A percentile compares a stretch with the other conserved stretches of the same genome.
Evolutionary conservation across 768 basidiomycete genomes (phyloP).

Genomic region (Termitomyces sp.): DNA sequence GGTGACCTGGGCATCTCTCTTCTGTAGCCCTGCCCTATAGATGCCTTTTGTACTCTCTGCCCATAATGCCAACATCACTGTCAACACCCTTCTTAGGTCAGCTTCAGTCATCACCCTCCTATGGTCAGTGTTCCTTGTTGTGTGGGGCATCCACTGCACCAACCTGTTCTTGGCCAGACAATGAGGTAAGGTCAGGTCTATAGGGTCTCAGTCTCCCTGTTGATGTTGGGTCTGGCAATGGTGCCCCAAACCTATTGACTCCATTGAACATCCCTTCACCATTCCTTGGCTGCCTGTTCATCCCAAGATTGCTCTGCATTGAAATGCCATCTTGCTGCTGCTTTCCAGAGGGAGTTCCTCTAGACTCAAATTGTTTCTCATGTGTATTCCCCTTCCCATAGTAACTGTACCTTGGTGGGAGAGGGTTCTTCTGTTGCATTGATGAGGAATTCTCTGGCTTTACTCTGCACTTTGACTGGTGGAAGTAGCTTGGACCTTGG

Average conservation of each 20-base stretch:
- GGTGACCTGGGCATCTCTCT: not conserved
- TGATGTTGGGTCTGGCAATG: not conserved
- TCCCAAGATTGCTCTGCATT: not conserved
- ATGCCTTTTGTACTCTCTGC: slow-evolving; percentile 20
- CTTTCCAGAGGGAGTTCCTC: no score
- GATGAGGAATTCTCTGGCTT: not conserved
- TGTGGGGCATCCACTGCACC: slow-evolving; percentile 22
- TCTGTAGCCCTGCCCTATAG: not conserved
- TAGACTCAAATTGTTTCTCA: not conserved
- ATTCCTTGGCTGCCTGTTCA: fast-evolving
- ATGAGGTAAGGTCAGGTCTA: slow-evolving; percentile 19
- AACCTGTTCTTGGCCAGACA: slow-evolving; percentile 25
- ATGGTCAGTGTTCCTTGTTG: not conserved
- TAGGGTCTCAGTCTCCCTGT: not conserved
- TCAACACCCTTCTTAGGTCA: slow-evolving; percentile 17
- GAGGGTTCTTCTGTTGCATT: not conserved
- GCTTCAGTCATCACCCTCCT: not conserved
- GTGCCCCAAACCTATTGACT: not conserved
- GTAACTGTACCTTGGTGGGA: not conserved
- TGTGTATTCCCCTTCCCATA: not conserved
- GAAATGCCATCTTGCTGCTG: not conserved
- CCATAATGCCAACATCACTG: slow-evolving; percentile 19
- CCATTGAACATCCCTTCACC: not conserved
- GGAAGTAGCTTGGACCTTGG: not conserved
- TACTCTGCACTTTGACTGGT: not conserved